Percentiles rank a stretch among this genome's conserved stretches.
These are phyloP conservation scores for Chernovozyma sophiae-reginae DNA, from an alignment of 1,139 yeast genomes.

Conservation along the genomic window DNA sequence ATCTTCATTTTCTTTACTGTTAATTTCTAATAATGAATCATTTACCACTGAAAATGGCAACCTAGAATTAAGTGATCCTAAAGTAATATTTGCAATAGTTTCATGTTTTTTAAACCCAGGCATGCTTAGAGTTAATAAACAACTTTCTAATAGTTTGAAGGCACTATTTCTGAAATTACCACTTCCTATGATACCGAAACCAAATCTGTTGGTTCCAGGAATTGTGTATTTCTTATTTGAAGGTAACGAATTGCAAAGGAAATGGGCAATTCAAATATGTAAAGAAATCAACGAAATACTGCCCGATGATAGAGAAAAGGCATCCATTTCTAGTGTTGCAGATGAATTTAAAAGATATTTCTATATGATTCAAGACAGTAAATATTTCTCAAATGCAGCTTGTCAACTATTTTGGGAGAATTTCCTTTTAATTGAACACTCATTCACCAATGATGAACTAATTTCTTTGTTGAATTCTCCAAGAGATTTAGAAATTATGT, in stretches of 20 bases:
- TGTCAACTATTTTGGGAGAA: constrained; percentile 55
- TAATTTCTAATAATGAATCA: background rate
- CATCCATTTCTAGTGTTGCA: constrained; percentile 26
- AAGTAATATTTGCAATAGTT: constrained; percentile 21
- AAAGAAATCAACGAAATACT: background rate
- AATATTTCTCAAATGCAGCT: constrained; percentile 36
- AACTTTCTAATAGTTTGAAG: background rate
- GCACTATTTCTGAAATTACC: background rate
- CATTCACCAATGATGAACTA: constrained; percentile 38
- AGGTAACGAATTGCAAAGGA: constrained; percentile 41
- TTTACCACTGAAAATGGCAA: background rate
- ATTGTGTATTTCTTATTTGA: constrained; percentile 49
- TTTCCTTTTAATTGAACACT: constrained; percentile 35
- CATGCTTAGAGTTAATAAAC: constrained; percentile 32
- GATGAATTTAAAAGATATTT: constrained; percentile 55
- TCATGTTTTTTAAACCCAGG: constrained; percentile 53
- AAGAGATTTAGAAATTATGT: constrained; percentile 38
- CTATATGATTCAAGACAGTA: constrained; percentile 50
- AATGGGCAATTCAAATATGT: constrained; percentile 36
- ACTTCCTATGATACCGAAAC: constrained; percentile 7
- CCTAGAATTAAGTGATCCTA: background rate
- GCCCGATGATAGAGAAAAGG: background rate
- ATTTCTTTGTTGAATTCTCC: constrained; percentile 39
- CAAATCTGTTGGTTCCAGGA: constrained; percentile 38
- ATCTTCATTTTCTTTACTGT: background rate